Conservation (phyloP, 306 rosid genomes). For the Pachyrhizus erosus region DNA sequence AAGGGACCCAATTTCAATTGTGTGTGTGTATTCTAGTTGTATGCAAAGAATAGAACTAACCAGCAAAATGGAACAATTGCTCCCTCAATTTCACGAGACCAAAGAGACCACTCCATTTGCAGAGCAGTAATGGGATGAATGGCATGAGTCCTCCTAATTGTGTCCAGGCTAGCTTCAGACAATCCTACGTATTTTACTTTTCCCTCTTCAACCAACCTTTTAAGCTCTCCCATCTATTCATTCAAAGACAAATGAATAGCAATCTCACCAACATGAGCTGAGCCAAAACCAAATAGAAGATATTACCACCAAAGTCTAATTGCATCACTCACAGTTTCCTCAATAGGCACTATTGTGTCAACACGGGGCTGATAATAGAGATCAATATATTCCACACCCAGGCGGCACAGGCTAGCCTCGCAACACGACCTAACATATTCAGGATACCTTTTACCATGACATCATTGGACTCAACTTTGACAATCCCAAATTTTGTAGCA, state of each 20-base stretch:
- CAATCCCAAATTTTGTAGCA: slow-evolving; percentile 56
- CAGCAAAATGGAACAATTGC: too few species aligned
- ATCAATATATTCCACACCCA: slow-evolving; percentile 64
- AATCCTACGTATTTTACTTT: slow-evolving; percentile 38
- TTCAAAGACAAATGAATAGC: neutral
- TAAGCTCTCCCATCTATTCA: slow-evolving; percentile 50
- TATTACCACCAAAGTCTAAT: neutral
- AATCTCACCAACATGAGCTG: neutral
- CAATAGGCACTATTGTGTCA: slow-evolving; percentile 65
- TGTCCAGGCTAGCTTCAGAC: slow-evolving; percentile 63
- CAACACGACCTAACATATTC: slow-evolving; percentile 69
- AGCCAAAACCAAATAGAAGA: neutral
- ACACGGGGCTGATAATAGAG: slow-evolving; percentile 70
- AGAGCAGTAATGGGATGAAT: slow-evolving; percentile 72
- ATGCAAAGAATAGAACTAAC: too few species aligned
- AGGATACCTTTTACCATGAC: slow-evolving; percentile 59
- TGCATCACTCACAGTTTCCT: slow-evolving; percentile 58
- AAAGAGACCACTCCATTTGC: slow-evolving; percentile 68
- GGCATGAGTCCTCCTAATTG: slow-evolving; percentile 64
- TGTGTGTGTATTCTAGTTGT: too few species aligned
- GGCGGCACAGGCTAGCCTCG: slow-evolving; percentile 65
- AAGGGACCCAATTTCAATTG: too few species aligned
- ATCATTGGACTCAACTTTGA: slow-evolving; percentile 6
- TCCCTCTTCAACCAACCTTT: neutral
- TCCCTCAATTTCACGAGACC: slow-evolving; percentile 58